Evolutionary conservation across 306 rosid genomes (phyloP).

Genomic region (Cercis canadensis): DNA sequence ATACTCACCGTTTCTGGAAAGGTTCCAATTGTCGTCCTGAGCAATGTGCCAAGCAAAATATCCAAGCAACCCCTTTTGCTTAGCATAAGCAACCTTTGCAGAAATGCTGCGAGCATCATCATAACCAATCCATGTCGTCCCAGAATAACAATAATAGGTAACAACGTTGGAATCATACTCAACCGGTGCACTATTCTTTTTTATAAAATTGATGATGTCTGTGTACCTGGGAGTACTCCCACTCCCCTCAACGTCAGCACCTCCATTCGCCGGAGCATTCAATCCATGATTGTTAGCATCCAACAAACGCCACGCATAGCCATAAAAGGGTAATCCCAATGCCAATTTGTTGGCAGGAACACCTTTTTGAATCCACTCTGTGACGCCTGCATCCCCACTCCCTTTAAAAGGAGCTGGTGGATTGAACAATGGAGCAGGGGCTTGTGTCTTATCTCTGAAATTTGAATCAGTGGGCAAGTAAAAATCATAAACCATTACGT

Average conservation of each 20-base stretch:
- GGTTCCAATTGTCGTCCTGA: conserved; percentile 50
- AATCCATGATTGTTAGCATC: conserved; percentile 38
- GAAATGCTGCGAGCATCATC: conserved; percentile 48
- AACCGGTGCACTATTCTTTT: conserved; percentile 5
- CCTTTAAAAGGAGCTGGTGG: too few species aligned
- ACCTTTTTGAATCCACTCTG: conserved; percentile 38
- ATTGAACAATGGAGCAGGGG: too few species aligned
- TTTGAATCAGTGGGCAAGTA: conserved; percentile 19
- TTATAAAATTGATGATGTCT: conserved; percentile 12
- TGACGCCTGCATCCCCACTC: conserved; percentile 26
- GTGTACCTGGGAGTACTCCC: conserved; percentile 17
- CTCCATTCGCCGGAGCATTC: conserved; percentile 28
- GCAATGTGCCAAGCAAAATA: conserved; percentile 48
- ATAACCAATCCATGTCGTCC: conserved; percentile 50
- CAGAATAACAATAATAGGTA: conserved; percentile 43
- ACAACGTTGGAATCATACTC: conserved; percentile 43
- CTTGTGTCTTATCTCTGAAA: background rate
- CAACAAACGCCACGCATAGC: conserved; percentile 50
- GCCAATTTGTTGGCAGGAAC: conserved; percentile 36
- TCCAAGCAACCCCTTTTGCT: conserved; percentile 44
- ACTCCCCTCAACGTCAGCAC: conserved; percentile 34
- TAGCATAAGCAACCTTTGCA: conserved; percentile 50
- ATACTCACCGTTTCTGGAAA: conserved; percentile 30
- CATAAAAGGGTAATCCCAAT: conserved; percentile 50
- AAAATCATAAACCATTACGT: conserved; percentile 47